Evolutionary conservation across 306 rosid genomes (phyloP), one percentile per base, ranked within the genome.

Genomic region (Hippophae tibetana): DNA sequence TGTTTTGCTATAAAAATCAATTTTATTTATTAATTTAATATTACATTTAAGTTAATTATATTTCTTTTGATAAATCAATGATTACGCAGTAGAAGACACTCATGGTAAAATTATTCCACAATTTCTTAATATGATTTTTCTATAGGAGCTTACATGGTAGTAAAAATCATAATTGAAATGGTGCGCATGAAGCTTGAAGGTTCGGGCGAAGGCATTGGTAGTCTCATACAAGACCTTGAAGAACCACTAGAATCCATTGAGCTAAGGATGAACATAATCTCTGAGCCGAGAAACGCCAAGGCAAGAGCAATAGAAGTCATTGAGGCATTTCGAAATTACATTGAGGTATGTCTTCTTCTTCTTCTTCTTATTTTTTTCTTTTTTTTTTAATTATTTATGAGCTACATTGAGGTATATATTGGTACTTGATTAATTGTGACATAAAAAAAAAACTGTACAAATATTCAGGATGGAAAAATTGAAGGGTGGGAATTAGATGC

Each of bases 401-500:
- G 23, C 23, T 87, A 66, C 73, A 63, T 87, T 53, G 73, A 85
- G 98, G 97, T 87, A 79, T 7, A n/a, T n/a, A 31, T 31, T 31
- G 9, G 27, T 12, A 18, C 13, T 5, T 25, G 6, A 27, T 3
- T 26, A 11, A 27, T 3, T 26, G 31, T 23, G 9, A 14, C 7
- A 12, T 4, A 65, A 7, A n/a, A 45, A 31, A 10, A 71, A 47
- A 9, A 12, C 10, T 45, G 0, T 7, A 10, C 55, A 47, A 26
- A 65, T 46, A 52, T 26, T 38, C 60, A 84, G 97, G 87, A 85
- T 67, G 96, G 98, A 47, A 54, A 76, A 66, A 66, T 86, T 49
- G 79, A 78, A 75, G 97, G 95, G 65, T 90, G 96, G 98, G 95
- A 87, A 38, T 68, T 90, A 62, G 96, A 87, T 47, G 72, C 85